Base-by-base conservation (phyloP, 495 filamentous ascomycete species). In the Penicillium chermesinum region DNA sequence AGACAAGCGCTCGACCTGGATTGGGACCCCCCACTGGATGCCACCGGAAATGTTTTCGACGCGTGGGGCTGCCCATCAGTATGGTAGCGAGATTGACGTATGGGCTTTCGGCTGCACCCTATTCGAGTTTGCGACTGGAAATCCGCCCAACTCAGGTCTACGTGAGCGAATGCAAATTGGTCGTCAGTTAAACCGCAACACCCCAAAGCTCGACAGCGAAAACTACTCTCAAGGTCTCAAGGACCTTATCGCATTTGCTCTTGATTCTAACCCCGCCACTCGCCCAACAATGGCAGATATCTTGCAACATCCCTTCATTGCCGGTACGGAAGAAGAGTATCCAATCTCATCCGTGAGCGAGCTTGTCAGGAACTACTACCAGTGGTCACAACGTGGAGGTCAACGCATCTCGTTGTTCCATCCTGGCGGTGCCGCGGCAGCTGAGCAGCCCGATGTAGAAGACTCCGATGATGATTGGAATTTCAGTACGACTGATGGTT, bases 1-100 rank as follows among this genome's bases (percentile, higher is more conserved):
- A 35, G 86, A 93, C 56, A 98, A 96, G 65, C 75, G 93, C 20
- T 86, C 85, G 2, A 98, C 93, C 0, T 89, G 96, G 63, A 87
- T 98, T 37, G 93, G 93, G 8, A 97, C 93, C 5, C 88, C 88
- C 13, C 82, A 96, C 67, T 98, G 91, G 89, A 96, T 97, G 91
- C 87, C 93, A 1, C 93, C 89, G 0, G 93, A 98, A 61, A 78
- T 94, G 49, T 84, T 88, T 48, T 73, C 62, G 41, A 55, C 62
- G 42, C 57, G 63, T 7, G 62, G 61, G 8, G 57, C 68, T 46
- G 65, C 64, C 20, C 64, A 71, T 60, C 68, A 71, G n/a, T 85
- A 84, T 49, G 76, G 79, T 6, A 80, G 71, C 18, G 82, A 86
- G 67, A 83, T 97, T 48, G 93, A 98, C 58, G 88, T 95, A 34